Evolutionary conservation across 805 yeast species (phyloP).

Genomic region (Blastobotrys mokoenaii): DNA sequence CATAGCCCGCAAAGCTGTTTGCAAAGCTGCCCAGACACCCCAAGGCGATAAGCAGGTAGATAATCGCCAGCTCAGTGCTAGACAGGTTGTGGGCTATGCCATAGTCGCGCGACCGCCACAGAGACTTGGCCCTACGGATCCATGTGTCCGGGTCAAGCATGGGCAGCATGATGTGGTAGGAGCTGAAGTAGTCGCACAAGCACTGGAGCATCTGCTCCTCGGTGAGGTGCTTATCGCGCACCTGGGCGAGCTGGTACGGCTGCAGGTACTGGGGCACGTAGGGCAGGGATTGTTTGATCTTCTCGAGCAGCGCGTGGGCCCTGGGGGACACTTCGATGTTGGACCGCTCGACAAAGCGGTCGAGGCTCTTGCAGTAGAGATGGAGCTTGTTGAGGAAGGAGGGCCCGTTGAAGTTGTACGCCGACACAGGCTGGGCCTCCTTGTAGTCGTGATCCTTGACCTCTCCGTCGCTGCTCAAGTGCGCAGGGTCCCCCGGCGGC

Average conservation of each 20-base stretch:
- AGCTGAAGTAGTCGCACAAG: slow-evolving; percentile 5
- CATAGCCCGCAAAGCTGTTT: slow-evolving; percentile 9
- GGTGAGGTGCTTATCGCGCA: slow-evolving; percentile 10
- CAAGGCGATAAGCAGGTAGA: slow-evolving; percentile 9
- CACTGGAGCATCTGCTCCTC: slow-evolving; percentile 17
- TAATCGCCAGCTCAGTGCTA: slow-evolving; percentile 8
- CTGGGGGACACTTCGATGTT: too few species aligned
- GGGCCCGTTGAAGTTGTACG: too few species aligned
- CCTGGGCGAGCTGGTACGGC: not conserved
- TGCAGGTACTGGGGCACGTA: not conserved
- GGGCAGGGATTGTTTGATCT: not conserved
- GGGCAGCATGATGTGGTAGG: slow-evolving; percentile 8
- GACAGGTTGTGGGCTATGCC: not conserved
- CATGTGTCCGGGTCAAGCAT: slow-evolving; percentile 12
- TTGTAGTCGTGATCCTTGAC: too few species aligned
- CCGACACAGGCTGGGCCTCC: too few species aligned
- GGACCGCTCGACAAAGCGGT: too few species aligned
- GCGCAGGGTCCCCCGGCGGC: too few species aligned
- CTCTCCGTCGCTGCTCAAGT: too few species aligned
- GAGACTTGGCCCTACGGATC: slow-evolving; percentile 11
- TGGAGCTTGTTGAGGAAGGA: too few species aligned
- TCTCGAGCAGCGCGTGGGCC: too few species aligned
- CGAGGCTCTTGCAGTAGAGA: too few species aligned
- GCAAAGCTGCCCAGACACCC: slow-evolving; percentile 7
- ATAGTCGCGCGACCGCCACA: slow-evolving; percentile 13